phyloP scores from a whole-genome alignment of 2,329 filamentous ascomycete genomes.

The Aspergillus sergii region DNA sequence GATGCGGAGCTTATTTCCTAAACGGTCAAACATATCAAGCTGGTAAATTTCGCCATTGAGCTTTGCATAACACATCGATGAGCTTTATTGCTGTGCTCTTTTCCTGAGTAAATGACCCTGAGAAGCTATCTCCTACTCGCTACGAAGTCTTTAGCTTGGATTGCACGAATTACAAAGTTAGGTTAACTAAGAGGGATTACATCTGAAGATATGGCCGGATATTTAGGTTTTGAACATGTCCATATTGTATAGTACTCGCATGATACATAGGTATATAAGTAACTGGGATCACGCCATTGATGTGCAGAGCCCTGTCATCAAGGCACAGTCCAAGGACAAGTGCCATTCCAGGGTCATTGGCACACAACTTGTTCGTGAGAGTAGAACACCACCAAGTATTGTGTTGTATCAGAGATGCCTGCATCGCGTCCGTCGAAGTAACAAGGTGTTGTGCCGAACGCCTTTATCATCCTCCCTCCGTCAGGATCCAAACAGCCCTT shows the following conservation, averaged over 20 bases:
- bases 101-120: not conserved
- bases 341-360: conserved; percentile 17
- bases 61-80: not conserved
- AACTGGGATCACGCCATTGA: not conserved
- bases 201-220: not conserved
- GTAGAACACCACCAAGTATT: conserved; percentile 55
- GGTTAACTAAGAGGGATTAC: not conserved
- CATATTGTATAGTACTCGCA: not conserved
- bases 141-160: not conserved
- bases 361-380: not conserved
- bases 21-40: not conserved
- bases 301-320: conserved; percentile 21
- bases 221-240: not conserved
- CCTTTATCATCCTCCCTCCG: conserved; percentile 86
- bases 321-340: not conserved
- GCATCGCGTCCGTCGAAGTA: conserved; percentile 90
- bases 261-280: not conserved
- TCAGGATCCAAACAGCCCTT: conserved; percentile 76
- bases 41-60: not conserved
- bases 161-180: not conserved
- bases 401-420: conserved; percentile 84
- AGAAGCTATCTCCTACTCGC: not conserved
- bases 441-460: conserved; percentile 99
- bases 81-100: not conserved
- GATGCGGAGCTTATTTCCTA: conserved; percentile 20